Conservation (phyloP, 192 early-diverging fungal species). For the Thamnidium elegans region DNA sequence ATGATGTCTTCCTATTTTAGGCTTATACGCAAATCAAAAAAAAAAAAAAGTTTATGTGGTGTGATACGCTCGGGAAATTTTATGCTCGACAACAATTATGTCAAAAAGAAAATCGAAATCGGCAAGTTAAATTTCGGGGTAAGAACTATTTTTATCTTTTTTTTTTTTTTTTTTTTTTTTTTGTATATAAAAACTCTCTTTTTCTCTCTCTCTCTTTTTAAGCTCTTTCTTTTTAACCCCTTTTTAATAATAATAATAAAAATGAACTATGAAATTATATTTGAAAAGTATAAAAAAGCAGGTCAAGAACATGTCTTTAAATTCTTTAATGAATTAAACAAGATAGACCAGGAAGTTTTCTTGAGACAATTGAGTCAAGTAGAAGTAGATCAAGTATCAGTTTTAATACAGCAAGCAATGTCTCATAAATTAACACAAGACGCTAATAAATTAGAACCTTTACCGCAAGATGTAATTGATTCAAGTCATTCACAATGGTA, state of each 20-base stretch:
- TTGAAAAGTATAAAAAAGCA: slow-evolving; percentile 52
- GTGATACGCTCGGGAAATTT: too few species aligned
- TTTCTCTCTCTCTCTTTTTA: too few species aligned
- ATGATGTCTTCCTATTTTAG: too few species aligned
- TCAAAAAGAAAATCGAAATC: too few species aligned
- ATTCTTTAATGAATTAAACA: slow-evolving; percentile 67
- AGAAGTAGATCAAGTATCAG: slow-evolving; percentile 72
- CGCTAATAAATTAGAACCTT: slow-evolving; percentile 43
- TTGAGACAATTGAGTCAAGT: slow-evolving; percentile 64
- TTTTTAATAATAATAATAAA: too few species aligned
- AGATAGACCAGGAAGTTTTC: slow-evolving; percentile 51
- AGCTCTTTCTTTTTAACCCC: neutral
- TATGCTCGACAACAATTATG: too few species aligned
- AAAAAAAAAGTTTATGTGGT: too few species aligned
- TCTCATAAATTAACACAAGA: slow-evolving; percentile 46
- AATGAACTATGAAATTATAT: neutral
- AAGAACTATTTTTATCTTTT: too few species aligned
- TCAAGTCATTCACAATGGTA: slow-evolving; percentile 59
- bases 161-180: too few species aligned
- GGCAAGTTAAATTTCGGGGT: too few species aligned
- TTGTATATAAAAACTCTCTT: too few species aligned
- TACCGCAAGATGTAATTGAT: slow-evolving; percentile 67
- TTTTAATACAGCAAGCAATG: slow-evolving; percentile 70
- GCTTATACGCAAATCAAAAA: too few species aligned
- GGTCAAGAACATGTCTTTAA: slow-evolving; percentile 84